Conservation (phyloP, 31 red algal species). For the Odonthalia washingtoniensis region DNA sequence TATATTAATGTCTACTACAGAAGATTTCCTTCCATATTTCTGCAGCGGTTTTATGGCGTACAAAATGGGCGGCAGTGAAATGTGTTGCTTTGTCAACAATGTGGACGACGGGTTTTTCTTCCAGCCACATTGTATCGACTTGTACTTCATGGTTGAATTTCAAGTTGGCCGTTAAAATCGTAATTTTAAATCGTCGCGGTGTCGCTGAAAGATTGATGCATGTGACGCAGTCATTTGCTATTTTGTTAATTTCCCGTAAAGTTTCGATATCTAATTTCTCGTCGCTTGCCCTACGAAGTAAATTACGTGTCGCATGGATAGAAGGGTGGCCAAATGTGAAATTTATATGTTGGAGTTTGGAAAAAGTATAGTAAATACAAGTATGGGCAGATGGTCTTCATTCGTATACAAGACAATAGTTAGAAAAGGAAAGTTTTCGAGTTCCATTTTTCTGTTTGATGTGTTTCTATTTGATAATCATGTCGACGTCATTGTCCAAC, state of each 20-base stretch:
- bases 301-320: background rate
- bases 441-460: too few species aligned
- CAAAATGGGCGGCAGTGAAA: conserved; percentile 18
- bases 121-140: conserved; percentile 33
- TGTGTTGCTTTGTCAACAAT: conserved; percentile 38
- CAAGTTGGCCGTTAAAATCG: conserved; percentile 29
- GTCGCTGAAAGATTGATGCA: background rate
- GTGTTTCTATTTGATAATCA: too few species aligned
- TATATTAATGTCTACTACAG: too few species aligned
- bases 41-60: background rate
- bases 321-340: conserved; percentile 6
- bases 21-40: conserved; percentile 11
- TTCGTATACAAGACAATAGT: too few species aligned
- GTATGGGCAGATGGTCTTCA: background rate
- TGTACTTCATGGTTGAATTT: conserved; percentile 37
- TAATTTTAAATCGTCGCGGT: conserved; percentile 43
- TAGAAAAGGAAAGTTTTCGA: too few species aligned
- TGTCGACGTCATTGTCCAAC: too few species aligned
- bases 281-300: background rate
- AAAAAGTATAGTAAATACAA: conserved; percentile 16
- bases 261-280: background rate
- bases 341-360: background rate
- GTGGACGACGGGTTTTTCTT: conserved; percentile 12
- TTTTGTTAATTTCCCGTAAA: background rate
- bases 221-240: background rate